Percentiles rank a stretch among this genome's conserved stretches.
Conservation (phyloP, 371 early-diverging fungal genomes). For the Mycotypha africana region DNA sequence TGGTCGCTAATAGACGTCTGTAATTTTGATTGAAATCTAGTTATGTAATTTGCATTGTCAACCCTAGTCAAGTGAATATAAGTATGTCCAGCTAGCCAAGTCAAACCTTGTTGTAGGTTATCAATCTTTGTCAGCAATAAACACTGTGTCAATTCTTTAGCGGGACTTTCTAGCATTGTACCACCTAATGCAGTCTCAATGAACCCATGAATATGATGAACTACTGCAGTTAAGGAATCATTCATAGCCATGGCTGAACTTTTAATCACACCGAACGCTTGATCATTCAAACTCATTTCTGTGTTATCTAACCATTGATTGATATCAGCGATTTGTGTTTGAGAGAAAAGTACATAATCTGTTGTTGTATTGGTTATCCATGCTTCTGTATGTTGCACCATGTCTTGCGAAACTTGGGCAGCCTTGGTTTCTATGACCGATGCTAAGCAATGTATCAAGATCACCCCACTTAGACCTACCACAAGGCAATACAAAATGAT, state of each 20-base stretch:
- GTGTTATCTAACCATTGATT: constrained; percentile 25
- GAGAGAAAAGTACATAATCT: no score
- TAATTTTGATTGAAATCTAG: no score
- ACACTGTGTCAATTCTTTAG: constrained; percentile 26
- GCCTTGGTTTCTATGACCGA: constrained; percentile 1
- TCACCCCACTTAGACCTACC: constrained; percentile 19
- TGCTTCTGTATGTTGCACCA: no score
- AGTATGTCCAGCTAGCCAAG: constrained; percentile 21
- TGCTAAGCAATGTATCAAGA: no score
- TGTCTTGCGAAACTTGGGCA: background rate
- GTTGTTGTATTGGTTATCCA: no score
- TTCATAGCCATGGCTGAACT: constrained; percentile 21
- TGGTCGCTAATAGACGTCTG: constrained; percentile 2
- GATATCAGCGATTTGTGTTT: background rate
- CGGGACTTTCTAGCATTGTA: constrained; percentile 27
- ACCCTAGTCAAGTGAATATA: constrained; percentile 5
- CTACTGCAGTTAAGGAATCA: constrained; percentile 17
- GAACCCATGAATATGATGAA: constrained; percentile 13
- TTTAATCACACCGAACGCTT: constrained; percentile 19
- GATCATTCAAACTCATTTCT: constrained; percentile 20
- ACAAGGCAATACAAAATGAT: constrained; percentile 21
- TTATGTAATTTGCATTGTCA: no score
- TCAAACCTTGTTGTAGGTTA: constrained; percentile 29
- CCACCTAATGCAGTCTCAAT: constrained; percentile 21
- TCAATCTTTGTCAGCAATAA: constrained; percentile 27